Evolutionary conservation across 768 basidiomycete species (phyloP).

Genomic region (Dacryopinax primogenitus): DNA sequence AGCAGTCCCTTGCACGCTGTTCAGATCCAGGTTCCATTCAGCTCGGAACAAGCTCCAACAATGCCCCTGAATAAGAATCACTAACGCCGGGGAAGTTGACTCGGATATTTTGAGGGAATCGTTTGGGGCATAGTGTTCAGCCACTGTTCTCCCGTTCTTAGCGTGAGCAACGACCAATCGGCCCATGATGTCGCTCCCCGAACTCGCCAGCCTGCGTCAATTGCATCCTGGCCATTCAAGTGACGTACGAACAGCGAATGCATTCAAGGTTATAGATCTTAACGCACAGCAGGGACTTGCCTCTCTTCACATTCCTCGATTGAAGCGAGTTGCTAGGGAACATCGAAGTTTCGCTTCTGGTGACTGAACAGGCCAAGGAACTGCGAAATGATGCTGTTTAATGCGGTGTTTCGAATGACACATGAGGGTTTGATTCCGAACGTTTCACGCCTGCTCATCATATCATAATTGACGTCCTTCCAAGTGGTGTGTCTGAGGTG

Average conservation of each 20-base stretch:
- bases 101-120: conserved; percentile 28
- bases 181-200: conserved; percentile 36
- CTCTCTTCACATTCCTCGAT: conserved; percentile 29
- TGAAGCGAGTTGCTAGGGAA: no score
- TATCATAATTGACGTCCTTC: no score
- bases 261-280: conserved; percentile 40
- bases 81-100: conserved; percentile 85
- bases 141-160: conserved; percentile 37
- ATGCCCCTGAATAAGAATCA: conserved; percentile 74
- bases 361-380: no score
- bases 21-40: conserved; percentile 15
- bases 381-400: no score
- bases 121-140: conserved; percentile 72
- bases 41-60: conserved; percentile 47
- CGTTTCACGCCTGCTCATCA: no score
- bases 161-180: conserved; percentile 45
- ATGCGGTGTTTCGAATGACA: no score
- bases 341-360: no score
- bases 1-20: background rate
- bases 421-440: no score
- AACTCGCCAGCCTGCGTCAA: conserved; percentile 33
- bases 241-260: conserved; percentile 35
- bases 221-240: conserved; percentile 24
- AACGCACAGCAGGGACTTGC: conserved; percentile 11
- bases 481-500: conserved; percentile 81